A percentile compares a stretch with the other conserved stretches of the same genome.
phyloP scores from a whole-genome alignment of 495 filamentous ascomycete species.

The Copromyces sp. region DNA sequence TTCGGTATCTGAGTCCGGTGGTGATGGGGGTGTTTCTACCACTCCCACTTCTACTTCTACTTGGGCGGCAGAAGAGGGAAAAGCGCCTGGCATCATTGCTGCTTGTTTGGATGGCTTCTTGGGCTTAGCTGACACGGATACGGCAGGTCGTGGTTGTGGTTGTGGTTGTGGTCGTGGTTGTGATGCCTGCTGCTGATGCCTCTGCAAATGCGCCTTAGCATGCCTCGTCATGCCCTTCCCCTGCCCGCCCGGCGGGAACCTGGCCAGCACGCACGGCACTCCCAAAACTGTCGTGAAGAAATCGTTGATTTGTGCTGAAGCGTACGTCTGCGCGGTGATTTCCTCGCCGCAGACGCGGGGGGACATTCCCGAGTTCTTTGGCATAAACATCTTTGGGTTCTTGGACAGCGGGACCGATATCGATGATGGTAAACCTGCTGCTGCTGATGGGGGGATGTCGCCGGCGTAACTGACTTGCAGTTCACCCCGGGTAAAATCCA shows the following conservation, averaged over 20 bases:
- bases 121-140: background rate
- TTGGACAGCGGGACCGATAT: constrained; percentile 55
- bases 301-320: constrained; percentile 46
- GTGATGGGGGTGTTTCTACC: constrained; percentile 25
- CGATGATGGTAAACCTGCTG: constrained; percentile 23
- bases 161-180: background rate
- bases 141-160: too few species aligned
- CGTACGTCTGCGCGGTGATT: constrained; percentile 58
- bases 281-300: constrained; percentile 68
- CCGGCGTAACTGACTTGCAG: constrained; percentile 44
- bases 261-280: constrained; percentile 68
- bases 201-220: constrained; percentile 54
- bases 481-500: constrained; percentile 49
- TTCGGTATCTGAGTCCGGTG: constrained; percentile 40
- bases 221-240: constrained; percentile 45
- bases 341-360: constrained; percentile 74
- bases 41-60: background rate
- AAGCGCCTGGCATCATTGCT: constrained; percentile 42
- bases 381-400: constrained; percentile 40
- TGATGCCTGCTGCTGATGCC: constrained; percentile 29
- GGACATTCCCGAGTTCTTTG: too few species aligned
- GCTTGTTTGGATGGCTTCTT: background rate
- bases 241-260: constrained; percentile 57
- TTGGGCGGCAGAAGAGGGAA: constrained; percentile 23
- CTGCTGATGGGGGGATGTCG: constrained; percentile 13